Base-by-base conservation (phyloP, 345 rosid genomes). In the Eucalyptus marginata region DNA sequence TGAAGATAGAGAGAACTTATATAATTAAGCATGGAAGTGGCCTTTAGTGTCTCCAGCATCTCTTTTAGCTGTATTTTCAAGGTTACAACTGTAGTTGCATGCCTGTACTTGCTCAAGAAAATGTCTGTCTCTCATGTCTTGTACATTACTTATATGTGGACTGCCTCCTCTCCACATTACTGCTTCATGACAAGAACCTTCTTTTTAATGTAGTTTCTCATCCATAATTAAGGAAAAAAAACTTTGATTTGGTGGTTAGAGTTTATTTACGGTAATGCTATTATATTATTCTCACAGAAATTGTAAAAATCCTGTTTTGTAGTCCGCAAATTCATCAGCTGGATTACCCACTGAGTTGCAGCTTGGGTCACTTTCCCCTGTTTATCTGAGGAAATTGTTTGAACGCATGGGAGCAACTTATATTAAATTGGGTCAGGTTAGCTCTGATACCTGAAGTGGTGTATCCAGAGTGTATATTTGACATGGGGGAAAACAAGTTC, bases 401-500 rank as follows among this genome's bases (percentile, higher is more conserved):
- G 99, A 97, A 89, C 98, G 98, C 86, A 94, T 97, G 99, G 99
- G 99, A 90, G 99, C 99, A 92, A 97, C 99, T 79, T 97, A 96
- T 93, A 93, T 97, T 92, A 97, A 97, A 91, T 91, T 97, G 87
- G 99, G 99, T 18, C 99, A 97, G 98, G 99, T 95, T 88, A 90
- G 87, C 90, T 71, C 51, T 90, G 24, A 31, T 88, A 50, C n/a
- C 49, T 79, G 27, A 43, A 80, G 47, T n/a, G 5, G 76, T 12
- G 3, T 18, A 20, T 71, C 31, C 59, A 22, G 49, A 52, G 27
- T 68, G 22, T 54, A 25, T 36, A 51, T 27, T 31, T 85, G 6
- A 51, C 16, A 40, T 51, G 31, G 43, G 10, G 27, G 44, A 3
- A 62, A 33, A 89, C 50, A 79, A 33, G 33, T 80, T 43, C 62